A percentile compares a stretch with the other conserved stretches of the same genome.
phyloP scores from a whole-genome alignment of 768 basidiomycete species.

The Galerina marginata region DNA sequence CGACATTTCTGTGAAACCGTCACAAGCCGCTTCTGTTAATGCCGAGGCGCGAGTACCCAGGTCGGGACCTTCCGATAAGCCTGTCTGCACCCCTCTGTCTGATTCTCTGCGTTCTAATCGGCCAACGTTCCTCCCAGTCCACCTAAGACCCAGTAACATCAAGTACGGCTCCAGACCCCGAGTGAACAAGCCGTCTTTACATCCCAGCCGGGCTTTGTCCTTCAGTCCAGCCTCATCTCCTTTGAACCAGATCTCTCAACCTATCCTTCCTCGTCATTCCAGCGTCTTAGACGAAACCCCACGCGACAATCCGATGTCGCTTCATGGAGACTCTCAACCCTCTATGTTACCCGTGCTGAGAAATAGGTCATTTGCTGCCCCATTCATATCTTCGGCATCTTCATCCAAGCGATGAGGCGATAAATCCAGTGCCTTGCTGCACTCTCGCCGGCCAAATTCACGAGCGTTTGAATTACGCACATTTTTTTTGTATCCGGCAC shows the following conservation, averaged over 20 bases:
- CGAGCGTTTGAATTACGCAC: background rate
- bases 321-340: too few relatives aligned
- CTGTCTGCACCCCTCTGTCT: background rate
- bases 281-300: too few relatives aligned
- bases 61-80: too few relatives aligned
- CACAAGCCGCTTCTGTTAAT: background rate
- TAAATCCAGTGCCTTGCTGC: background rate
- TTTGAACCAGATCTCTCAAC: background rate
- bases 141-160: background rate
- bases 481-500: background rate
- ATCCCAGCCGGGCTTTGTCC: background rate
- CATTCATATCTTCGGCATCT: too few relatives aligned
- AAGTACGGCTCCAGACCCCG: conserved; percentile 1
- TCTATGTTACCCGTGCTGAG: too few relatives aligned
- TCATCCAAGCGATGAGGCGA: background rate
- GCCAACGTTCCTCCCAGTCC: background rate
- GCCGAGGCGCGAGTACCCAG: background rate
- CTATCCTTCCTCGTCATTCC: too few relatives aligned
- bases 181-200: background rate
- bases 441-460: background rate
- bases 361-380: too few relatives aligned
- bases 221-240: background rate
- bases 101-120: background rate
- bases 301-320: too few relatives aligned
- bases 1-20: background rate